A percentile compares a stretch with the other conserved stretches of the same genome.
Conservation (phyloP, 306 rosid genomes). For the Quercus rubra region DNA sequence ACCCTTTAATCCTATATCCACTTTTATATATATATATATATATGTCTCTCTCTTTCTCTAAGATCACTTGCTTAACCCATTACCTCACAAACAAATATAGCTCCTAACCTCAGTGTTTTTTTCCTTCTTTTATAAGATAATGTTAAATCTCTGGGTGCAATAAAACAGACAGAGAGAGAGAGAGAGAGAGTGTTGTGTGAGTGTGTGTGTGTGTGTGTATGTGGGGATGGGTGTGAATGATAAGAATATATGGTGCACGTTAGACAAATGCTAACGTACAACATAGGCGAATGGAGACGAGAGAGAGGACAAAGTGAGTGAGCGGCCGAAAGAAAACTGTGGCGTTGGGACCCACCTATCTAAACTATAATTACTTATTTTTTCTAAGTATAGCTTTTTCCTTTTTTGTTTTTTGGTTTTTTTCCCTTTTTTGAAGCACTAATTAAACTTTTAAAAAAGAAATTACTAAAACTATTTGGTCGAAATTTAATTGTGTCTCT, state of each 20-base stretch:
- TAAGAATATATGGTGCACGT: constrained; percentile 37
- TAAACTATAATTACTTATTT: constrained; percentile 10
- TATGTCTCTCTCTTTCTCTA: background rate
- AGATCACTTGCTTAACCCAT: constrained; percentile 21
- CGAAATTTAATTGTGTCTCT: too few relatives aligned
- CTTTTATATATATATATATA: background rate
- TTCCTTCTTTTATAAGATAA: background rate
- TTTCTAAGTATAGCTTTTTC: background rate
- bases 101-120: constrained; percentile 21
- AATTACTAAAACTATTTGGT: background rate
- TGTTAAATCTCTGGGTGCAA: constrained; percentile 8
- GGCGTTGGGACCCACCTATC: constrained; percentile 42
- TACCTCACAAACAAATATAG: background rate
- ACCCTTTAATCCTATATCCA: background rate
- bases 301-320: constrained; percentile 47
- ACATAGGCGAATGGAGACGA: constrained; percentile 19
- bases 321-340: constrained; percentile 53
- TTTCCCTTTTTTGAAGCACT: background rate
- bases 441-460: background rate
- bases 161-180: constrained; percentile 1
- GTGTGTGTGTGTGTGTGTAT: background rate
- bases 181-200: background rate
- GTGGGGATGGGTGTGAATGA: constrained; percentile 27
- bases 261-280: constrained; percentile 43
- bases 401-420: background rate